Percentiles rank a stretch among this genome's conserved stretches.
These are phyloP conservation scores for Amaranthus tricolor DNA, from an alignment of 179 eudicot genomes.

Conservation along the genomic window DNA sequence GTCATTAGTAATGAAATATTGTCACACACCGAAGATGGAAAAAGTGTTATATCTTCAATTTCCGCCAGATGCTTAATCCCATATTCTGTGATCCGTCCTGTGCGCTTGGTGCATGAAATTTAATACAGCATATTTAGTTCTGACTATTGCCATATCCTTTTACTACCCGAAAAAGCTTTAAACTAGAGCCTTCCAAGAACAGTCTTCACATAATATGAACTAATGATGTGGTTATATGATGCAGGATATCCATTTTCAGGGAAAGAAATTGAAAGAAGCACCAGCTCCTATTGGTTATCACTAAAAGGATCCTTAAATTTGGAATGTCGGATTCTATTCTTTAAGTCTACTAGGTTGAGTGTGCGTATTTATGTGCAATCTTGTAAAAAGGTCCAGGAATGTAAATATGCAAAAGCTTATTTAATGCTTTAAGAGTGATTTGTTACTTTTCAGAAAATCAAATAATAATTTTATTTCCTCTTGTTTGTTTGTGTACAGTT, in stretches of 20 bases:
- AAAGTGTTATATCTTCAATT: too few relatives aligned
- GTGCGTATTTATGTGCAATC: constrained; percentile 6
- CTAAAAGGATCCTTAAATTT: constrained; percentile 16
- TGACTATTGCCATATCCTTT: too few relatives aligned
- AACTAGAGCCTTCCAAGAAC: too few relatives aligned
- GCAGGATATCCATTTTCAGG: constrained; percentile 82
- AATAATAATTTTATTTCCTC: not conserved
- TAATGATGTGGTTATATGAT: constrained; percentile 1
- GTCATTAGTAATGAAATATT: too few relatives aligned
- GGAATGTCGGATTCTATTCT: not conserved
- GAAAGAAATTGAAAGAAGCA: constrained; percentile 63
- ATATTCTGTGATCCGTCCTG: too few relatives aligned
- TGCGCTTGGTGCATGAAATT: too few relatives aligned
- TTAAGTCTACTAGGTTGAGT: not conserved
- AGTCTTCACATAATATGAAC: not conserved
- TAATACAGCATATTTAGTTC: too few relatives aligned
- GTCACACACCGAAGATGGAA: too few relatives aligned
- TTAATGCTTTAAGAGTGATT: not conserved
- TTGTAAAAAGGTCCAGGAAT: not conserved
- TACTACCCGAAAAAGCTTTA: too few relatives aligned
- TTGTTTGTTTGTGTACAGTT: not conserved
- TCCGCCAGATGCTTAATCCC: too few relatives aligned
- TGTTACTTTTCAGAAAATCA: not conserved
- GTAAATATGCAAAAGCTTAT: constrained; percentile 12
- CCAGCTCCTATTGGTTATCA: constrained; percentile 87